These are phyloP conservation scores for Sarocladium oryzae DNA, from an alignment of 2,329 filamentous ascomycete species.

Conservation along the genomic window DNA sequence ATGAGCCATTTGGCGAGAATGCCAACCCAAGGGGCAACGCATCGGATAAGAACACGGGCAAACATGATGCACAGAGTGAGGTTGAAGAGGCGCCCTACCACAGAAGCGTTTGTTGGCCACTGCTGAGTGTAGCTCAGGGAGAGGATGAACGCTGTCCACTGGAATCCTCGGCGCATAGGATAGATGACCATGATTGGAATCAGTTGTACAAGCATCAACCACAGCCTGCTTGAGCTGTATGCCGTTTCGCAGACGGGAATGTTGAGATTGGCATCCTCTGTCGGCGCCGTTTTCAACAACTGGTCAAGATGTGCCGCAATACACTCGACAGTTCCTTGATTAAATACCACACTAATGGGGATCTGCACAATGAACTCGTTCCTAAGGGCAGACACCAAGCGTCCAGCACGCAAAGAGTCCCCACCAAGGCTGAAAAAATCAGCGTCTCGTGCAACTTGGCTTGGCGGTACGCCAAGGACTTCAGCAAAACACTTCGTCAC, in stretches of 20 bases:
- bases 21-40: slow-evolving; percentile 37
- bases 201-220: slow-evolving; percentile 43
- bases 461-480: slow-evolving; percentile 32
- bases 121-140: slow-evolving; percentile 33
- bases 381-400: slow-evolving; percentile 44
- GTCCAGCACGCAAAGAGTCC: slow-evolving; percentile 47
- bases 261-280: slow-evolving; percentile 10
- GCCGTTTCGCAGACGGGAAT: slow-evolving; percentile 31
- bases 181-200: slow-evolving; percentile 42
- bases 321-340: slow-evolving; percentile 35
- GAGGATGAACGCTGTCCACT: slow-evolving; percentile 47
- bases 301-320: slow-evolving; percentile 34
- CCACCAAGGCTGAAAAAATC: slow-evolving; percentile 49
- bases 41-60: slow-evolving; percentile 31
- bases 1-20: slow-evolving; percentile 48
- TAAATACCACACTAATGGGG: slow-evolving; percentile 46
- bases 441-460: slow-evolving; percentile 31
- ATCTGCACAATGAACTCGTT: slow-evolving; percentile 41
- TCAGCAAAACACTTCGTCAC: slow-evolving; percentile 38
- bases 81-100: slow-evolving; percentile 41
- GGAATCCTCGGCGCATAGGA: slow-evolving; percentile 42
- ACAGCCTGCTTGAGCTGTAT: slow-evolving; percentile 41
- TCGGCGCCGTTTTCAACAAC: slow-evolving; percentile 12
- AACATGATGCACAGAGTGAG: slow-evolving; percentile 38
- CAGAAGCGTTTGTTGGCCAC: slow-evolving; percentile 31